phyloP scores from a whole-genome alignment of 768 basidiomycete genomes.

The Neoboletus magnificus region DNA sequence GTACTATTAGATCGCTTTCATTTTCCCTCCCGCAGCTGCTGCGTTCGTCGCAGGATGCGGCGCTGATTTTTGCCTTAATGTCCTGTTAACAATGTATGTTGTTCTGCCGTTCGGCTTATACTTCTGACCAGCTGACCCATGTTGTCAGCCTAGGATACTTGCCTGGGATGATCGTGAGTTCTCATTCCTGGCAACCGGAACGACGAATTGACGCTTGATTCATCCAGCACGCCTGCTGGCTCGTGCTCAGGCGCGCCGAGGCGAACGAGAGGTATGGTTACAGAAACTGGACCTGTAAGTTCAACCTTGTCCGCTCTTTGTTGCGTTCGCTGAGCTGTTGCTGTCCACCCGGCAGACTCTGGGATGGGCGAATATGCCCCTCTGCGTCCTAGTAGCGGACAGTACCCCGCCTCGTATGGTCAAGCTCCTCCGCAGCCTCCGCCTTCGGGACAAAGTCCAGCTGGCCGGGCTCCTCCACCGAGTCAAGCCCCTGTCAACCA shows the following conservation, averaged over 20 bases:
- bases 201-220: background rate
- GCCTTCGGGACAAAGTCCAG: background rate
- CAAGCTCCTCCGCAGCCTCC: background rate
- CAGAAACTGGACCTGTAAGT: conserved; percentile 26
- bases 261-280: conserved; percentile 54
- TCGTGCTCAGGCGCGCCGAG: conserved; percentile 79
- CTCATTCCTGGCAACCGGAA: background rate
- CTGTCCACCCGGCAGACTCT: conserved; percentile 2
- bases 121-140: background rate
- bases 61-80: conserved; percentile 79
- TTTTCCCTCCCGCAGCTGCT: conserved; percentile 79
- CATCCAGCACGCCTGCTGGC: conserved; percentile 74
- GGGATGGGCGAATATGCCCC: conserved; percentile 22
- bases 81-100: conserved; percentile 70
- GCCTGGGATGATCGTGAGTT: conserved; percentile 53
- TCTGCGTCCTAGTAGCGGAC: background rate
- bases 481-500: conserved; percentile 6
- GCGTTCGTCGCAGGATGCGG: conserved; percentile 76
- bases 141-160: conserved; percentile 62
- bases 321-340: background rate
- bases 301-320: no score
- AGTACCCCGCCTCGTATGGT: background rate
- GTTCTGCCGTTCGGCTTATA: background rate
- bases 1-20: conserved; percentile 54
- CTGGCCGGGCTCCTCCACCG: background rate